Evolutionary conservation across 805 yeast species (phyloP).

Genomic region (Barnettozyma botsteinii): DNA sequence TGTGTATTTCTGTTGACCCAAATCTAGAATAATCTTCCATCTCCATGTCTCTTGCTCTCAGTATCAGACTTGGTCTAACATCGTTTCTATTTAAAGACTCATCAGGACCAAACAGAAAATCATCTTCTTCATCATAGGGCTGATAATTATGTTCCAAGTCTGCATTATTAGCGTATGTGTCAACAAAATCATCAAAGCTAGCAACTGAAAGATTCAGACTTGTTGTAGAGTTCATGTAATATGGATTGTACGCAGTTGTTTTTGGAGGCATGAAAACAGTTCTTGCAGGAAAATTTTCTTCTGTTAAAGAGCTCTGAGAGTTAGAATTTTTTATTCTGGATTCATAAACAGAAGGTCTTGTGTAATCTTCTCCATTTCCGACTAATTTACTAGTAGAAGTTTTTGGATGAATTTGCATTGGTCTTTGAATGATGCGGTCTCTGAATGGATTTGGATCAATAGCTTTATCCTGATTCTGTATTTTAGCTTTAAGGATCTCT

Average conservation of each 20-base stretch:
- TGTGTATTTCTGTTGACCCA: neutral
- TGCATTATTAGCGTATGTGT: neutral
- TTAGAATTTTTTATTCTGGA: neutral
- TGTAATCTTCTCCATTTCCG: no score
- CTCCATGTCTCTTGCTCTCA: slow-evolving; percentile 22
- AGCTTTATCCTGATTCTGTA: neutral
- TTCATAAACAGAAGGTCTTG: neutral
- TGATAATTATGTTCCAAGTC: neutral
- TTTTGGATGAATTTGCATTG: slow-evolving; percentile 4
- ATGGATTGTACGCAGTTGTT: neutral
- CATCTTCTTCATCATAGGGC: slow-evolving; percentile 3
- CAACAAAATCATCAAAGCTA: neutral
- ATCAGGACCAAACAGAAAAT: neutral
- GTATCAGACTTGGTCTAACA: slow-evolving; percentile 19
- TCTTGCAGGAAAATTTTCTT: neutral
- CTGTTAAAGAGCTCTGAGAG: neutral
- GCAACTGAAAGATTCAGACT: neutral
- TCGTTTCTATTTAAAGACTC: neutral
- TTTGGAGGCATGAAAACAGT: neutral
- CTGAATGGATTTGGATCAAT: slow-evolving; percentile 7
- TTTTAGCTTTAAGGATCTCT: neutral
- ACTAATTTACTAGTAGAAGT: neutral
- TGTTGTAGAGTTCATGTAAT: slow-evolving; percentile 1
- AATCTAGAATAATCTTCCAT: slow-evolving; percentile 19
- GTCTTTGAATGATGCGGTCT: slow-evolving; percentile 5